Percentiles rank a stretch among this genome's conserved stretches.
Conservation (phyloP, 768 basidiomycete genomes). For the Boletus pseudo-olivaceus region DNA sequence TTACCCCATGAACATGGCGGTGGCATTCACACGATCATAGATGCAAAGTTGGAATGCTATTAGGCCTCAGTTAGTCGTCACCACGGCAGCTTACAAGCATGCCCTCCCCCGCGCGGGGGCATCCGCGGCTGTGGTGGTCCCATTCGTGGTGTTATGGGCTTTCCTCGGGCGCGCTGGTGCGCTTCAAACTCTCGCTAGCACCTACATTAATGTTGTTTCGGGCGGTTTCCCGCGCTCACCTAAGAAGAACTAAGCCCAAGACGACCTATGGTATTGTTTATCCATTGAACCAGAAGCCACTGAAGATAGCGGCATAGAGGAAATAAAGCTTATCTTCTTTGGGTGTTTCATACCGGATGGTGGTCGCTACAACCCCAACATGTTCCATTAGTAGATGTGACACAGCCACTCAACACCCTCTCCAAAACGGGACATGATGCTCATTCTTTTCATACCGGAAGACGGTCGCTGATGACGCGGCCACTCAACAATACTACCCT, state of each 20-base stretch:
- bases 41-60: neutral
- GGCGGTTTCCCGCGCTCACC: neutral
- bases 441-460: neutral
- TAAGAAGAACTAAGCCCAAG: neutral
- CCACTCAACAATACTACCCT: neutral
- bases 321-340: neutral
- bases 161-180: neutral
- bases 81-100: neutral
- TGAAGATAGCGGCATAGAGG: neutral
- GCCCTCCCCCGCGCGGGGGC: neutral
- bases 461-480: constrained; percentile 5
- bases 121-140: too few species aligned
- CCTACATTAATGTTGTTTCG: neutral
- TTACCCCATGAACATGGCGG: too few species aligned
- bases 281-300: neutral
- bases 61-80: neutral
- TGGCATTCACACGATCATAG: neutral
- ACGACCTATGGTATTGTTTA: neutral
- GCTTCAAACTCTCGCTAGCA: too few species aligned
- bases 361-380: too few species aligned
- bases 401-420: too few species aligned
- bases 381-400: too few species aligned
- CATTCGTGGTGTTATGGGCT: neutral
- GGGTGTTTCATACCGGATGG: too few species aligned
- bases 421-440: too few species aligned